Base-by-base conservation (phyloP, 257 asterid genomes). In the Ophiorrhiza pumila region DNA sequence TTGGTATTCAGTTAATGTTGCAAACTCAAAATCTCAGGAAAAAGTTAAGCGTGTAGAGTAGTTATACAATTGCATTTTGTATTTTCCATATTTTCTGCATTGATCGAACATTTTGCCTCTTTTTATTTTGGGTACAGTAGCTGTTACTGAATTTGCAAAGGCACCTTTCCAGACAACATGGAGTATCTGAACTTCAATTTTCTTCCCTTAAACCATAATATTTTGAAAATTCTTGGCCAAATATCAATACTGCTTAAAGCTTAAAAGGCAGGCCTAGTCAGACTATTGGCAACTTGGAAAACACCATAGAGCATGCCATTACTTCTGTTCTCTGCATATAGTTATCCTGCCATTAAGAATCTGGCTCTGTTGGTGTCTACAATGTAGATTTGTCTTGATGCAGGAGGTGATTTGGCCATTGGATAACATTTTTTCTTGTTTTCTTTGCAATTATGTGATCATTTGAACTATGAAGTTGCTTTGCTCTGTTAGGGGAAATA, bases 1-100 rank as follows among this genome's bases (percentile, higher is more conserved):
- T 63, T 61, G 37, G 59, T 27, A 42, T 41, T 47, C 72, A 29
- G 45, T 41, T 23, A 49, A 47, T 76, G 13, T 65, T 65, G 4
- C 10, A 20, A 55, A 62, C 20, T 43, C 20, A 64, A 52, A 52
- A 55, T 39, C 42, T 35, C 18, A 20, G 59, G 29, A 29, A 25
- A 41, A 37, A 29, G 45, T 14, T 37, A 37, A 63, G 64, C 22
- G 10, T 3, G 35, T 52, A 52, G 27, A 23, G 42, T 59, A 31
- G 25, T 59, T 59, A 59, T 17, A 59, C 32, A 32, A 25, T 59
- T 15, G 42, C 65, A 15, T 7, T 31, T 59, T 15, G 42, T 23
- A n/a, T 25, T 56, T 59, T 25, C 27, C 58, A 41, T 2, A 27
- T 27, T 58, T 71, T 27, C 41, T 71, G 53, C 62, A 56, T 39